Evolutionary conservation across 2,329 filamentous ascomycete species (phyloP).

Genomic region (Triangularia verruculosa): DNA sequence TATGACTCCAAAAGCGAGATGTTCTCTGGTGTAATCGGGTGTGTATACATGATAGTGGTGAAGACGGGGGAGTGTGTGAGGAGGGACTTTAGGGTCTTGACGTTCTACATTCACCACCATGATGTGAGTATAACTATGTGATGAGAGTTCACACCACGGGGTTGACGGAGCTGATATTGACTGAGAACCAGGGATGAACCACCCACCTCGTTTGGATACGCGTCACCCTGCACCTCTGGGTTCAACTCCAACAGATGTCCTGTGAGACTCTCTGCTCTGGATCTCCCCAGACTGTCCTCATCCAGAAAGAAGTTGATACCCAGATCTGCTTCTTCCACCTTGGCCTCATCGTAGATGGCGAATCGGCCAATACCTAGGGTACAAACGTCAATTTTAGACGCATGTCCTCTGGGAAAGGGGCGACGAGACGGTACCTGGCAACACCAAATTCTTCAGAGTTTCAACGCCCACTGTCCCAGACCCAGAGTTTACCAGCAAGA

Average conservation of each 20-base stretch:
- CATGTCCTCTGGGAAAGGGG: neutral
- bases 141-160: neutral
- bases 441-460: constrained; percentile 92
- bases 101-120: constrained; percentile 26
- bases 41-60: constrained; percentile 54
- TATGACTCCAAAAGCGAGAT: constrained; percentile 48
- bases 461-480: constrained; percentile 86
- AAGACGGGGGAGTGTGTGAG: constrained; percentile 43
- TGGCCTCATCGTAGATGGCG: constrained; percentile 78
- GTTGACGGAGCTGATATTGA: neutral
- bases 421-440: constrained; percentile 59
- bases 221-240: constrained; percentile 81
- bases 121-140: constrained; percentile 14
- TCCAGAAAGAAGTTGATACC: constrained; percentile 98
- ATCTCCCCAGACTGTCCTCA: constrained; percentile 69
- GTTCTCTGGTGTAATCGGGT: constrained; percentile 46
- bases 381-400: constrained; percentile 23
- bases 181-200: constrained; percentile 21
- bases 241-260: constrained; percentile 83
- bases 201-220: constrained; percentile 52
- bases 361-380: constrained; percentile 77
- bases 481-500: constrained; percentile 86
- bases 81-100: constrained; percentile 39
- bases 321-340: constrained; percentile 77
- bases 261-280: constrained; percentile 73